Conservation (phyloP, 140 eudicot genomes). For the Bidens hawaiensis region DNA sequence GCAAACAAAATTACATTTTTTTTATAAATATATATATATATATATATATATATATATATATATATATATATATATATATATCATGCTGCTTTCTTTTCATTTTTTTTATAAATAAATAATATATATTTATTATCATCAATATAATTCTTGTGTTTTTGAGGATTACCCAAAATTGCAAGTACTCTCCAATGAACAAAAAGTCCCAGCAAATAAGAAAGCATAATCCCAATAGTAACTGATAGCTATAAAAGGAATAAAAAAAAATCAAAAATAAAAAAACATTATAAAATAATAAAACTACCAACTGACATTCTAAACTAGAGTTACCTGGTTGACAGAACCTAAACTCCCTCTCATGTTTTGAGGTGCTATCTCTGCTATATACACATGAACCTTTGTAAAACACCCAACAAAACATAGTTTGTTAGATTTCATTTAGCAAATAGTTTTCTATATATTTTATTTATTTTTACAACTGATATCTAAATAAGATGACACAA, state of each 20-base stretch:
- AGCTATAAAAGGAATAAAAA: conserved; percentile 37
- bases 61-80: too few species aligned
- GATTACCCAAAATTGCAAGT: conserved; percentile 80
- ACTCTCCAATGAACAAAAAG: conserved; percentile 78
- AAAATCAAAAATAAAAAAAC: background rate
- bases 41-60: too few species aligned
- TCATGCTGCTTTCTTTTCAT: too few species aligned
- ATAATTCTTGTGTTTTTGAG: background rate
- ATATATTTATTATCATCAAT: too few species aligned
- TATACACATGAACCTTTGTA: conserved; percentile 85
- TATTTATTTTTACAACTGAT: background rate
- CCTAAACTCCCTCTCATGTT: conserved; percentile 85
- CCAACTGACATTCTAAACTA: too few species aligned
- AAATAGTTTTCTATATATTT: background rate
- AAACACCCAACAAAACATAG: background rate
- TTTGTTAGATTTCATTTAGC: background rate
- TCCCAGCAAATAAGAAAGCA: conserved; percentile 81
- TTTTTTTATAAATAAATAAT: too few species aligned
- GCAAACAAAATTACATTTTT: too few species aligned
- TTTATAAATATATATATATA: too few species aligned
- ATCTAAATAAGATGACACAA: background rate
- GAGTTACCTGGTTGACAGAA: conserved; percentile 81
- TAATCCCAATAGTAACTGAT: conserved; percentile 80
- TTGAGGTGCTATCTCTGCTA: conserved; percentile 93
- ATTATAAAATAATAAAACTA: too few species aligned